Percentiles rank a stretch among this genome's conserved stretches.
Conservation (phyloP, 106 monocot species). For the Dendrobium officinale region DNA sequence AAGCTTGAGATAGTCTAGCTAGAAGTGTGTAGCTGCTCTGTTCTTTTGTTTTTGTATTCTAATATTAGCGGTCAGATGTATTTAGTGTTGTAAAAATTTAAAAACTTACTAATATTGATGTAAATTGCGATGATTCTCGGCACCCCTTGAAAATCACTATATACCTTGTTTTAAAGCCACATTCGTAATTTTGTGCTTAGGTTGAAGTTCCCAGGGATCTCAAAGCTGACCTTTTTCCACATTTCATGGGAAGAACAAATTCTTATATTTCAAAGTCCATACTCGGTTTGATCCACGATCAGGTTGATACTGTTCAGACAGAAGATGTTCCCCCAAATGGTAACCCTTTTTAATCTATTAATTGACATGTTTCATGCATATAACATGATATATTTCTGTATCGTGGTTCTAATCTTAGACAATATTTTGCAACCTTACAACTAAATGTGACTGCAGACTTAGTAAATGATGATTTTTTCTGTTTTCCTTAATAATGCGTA, state of each 20-base stretch:
- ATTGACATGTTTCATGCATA: not conserved
- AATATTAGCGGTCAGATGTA: not conserved
- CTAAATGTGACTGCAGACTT: not conserved
- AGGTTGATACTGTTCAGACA: slow-evolving; percentile 12
- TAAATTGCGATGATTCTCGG: not conserved
- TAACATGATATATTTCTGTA: not conserved
- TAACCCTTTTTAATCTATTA: not conserved
- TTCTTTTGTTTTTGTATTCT: not conserved
- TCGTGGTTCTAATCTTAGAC: not conserved
- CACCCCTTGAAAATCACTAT: not conserved
- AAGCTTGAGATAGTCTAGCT: not conserved
- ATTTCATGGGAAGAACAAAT: slow-evolving; percentile 43
- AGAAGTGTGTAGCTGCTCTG: not conserved
- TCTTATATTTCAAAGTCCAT: slow-evolving; percentile 44
- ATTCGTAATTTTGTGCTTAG: slow-evolving; percentile 15
- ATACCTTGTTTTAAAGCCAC: not conserved
- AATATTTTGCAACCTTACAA: not conserved
- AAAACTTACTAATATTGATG: not conserved
- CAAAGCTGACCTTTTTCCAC: slow-evolving; percentile 37
- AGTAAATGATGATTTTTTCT: not conserved
- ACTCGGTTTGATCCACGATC: slow-evolving; percentile 46
- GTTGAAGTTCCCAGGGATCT: slow-evolving; percentile 36
- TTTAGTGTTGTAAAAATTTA: not conserved
- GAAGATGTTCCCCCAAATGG: slow-evolving; percentile 21
- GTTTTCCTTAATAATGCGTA: not conserved